Evolutionary conservation across 148 eudicot genomes (phyloP).

Genomic region (Nepenthes mirabilis): DNA sequence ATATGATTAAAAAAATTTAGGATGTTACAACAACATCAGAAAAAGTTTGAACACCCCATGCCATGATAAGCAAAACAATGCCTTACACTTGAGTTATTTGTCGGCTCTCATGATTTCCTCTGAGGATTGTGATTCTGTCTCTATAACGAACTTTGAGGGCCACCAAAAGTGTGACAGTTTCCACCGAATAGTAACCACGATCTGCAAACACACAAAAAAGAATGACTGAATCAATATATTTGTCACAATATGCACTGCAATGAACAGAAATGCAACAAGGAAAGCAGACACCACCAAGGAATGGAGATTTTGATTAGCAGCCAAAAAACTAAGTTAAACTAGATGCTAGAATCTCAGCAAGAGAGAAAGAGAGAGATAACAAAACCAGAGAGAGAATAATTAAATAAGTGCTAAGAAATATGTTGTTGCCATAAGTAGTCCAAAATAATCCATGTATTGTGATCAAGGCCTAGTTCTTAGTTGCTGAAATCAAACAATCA

Average conservation of each 20-base stretch:
- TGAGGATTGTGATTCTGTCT: conserved; percentile 25
- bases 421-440: no score
- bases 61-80: neutral
- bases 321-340: no score
- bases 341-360: no score
- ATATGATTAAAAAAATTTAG: no score
- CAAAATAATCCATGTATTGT: no score
- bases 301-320: no score
- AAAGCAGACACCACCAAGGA: neutral
- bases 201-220: conserved; percentile 7
- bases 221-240: neutral
- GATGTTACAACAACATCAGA: no score
- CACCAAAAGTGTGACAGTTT: conserved; percentile 25
- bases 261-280: neutral
- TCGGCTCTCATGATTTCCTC: conserved; percentile 29
- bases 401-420: no score
- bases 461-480: no score
- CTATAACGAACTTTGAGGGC: conserved; percentile 28
- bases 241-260: neutral
- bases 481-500: no score
- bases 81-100: conserved; percentile 30
- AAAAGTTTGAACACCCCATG: neutral
- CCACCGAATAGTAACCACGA: conserved; percentile 30
- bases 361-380: no score
- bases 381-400: no score